phyloP scores from a whole-genome alignment of 139 green algal genomes.

The Chlamydomonas sphaeroides region DNA sequence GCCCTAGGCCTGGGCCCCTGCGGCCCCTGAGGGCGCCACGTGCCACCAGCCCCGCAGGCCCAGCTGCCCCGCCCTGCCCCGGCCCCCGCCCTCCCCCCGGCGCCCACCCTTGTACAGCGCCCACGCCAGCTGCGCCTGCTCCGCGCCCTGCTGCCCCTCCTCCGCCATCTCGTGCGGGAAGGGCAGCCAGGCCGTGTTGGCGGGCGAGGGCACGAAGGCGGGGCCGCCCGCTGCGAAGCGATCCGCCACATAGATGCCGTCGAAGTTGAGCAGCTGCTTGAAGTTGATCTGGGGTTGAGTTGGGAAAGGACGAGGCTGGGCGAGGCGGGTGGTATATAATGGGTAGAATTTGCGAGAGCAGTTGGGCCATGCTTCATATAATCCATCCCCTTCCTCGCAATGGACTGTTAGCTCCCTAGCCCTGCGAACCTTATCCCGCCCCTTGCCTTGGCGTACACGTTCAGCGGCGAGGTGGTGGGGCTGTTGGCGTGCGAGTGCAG shows the following conservation, averaged over 20 bases:
- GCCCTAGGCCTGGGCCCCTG: too few relatives aligned
- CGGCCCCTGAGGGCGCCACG: too few relatives aligned
- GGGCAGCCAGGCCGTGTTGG: constrained; percentile 37
- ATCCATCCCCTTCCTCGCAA: too few relatives aligned
- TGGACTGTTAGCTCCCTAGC: too few relatives aligned
- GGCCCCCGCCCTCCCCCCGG: too few relatives aligned
- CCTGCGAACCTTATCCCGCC: too few relatives aligned
- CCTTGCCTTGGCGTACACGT: constrained; percentile 33
- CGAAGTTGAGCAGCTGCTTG: constrained; percentile 42
- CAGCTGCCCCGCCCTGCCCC: too few relatives aligned
- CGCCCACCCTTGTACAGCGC: constrained; percentile 7
- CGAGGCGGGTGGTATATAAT: too few relatives aligned
- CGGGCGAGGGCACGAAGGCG: constrained; percentile 4
- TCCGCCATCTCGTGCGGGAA: constrained; percentile 16
- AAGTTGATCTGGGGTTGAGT: constrained; percentile 27
- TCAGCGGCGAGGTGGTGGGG: constrained; percentile 8
- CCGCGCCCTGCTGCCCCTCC: neutral
- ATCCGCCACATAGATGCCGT: constrained; percentile 40
- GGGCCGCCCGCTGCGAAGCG: neutral
- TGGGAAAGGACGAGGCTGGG: too few relatives aligned
- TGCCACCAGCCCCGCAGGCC: too few relatives aligned
- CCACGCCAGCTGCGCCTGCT: neutral
- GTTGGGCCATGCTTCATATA: too few relatives aligned
- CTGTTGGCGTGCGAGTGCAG: constrained; percentile 37
- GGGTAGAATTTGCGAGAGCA: too few relatives aligned